These are phyloP conservation scores for Nicotiana undulata DNA, from an alignment of 257 asterid genomes.

Conservation along the genomic window DNA sequence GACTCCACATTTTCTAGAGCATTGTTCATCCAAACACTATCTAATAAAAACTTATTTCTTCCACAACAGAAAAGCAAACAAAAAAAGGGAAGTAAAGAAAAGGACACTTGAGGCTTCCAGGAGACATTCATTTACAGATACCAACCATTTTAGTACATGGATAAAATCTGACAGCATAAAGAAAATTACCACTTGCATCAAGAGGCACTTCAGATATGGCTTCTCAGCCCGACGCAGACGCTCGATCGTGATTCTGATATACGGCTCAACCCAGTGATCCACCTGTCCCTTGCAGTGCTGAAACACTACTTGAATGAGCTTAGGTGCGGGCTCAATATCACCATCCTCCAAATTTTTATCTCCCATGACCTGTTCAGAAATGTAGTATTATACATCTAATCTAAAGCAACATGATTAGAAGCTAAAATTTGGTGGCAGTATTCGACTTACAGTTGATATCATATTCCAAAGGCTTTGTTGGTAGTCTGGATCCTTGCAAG, in stretches of 20 bases:
- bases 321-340: constrained; percentile 97
- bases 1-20: not conserved
- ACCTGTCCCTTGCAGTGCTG: constrained; percentile 94
- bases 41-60: no score
- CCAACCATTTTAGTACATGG: not conserved
- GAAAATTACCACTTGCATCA: constrained; percentile 78
- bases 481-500: constrained; percentile 96
- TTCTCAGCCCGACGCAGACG: constrained; percentile 76
- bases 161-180: not conserved
- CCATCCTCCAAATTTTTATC: constrained; percentile 88
- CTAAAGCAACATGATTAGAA: not conserved
- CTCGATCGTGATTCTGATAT: constrained; percentile 65
- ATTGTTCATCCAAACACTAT: not conserved
- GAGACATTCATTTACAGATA: not conserved
- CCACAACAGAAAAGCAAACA: not conserved
- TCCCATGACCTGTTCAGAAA: constrained; percentile 62
- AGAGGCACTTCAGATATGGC: constrained; percentile 70
- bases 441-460: constrained; percentile 77
- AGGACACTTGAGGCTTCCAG: not conserved
- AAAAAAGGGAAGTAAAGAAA: no score
- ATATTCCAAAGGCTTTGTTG: constrained; percentile 97
- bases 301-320: constrained; percentile 88
- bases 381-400: not conserved
- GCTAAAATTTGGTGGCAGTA: not conserved
- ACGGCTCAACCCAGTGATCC: constrained; percentile 97